phyloP scores from a whole-genome alignment of 805 yeast genomes.

The Saturnispora galanensis region DNA sequence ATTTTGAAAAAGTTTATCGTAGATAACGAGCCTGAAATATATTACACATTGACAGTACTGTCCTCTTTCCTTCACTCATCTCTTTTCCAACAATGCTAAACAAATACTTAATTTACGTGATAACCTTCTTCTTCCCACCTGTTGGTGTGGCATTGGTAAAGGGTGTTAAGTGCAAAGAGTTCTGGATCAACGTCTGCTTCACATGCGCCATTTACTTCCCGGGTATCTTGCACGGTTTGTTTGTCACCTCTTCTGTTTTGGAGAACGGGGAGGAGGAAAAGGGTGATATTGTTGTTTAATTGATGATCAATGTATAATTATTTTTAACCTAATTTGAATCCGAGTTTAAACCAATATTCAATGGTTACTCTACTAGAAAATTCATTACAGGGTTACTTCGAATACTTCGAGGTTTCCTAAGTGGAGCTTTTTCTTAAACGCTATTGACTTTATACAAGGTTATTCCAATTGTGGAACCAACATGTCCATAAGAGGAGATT shows the following conservation, averaged over 20 bases:
- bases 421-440: too few species aligned
- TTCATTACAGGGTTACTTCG: too few species aligned
- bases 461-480: constrained; percentile 56
- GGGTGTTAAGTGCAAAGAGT: constrained; percentile 49
- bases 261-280: constrained; percentile 6
- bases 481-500: constrained; percentile 73
- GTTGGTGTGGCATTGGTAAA: constrained; percentile 60
- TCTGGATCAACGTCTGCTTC: constrained; percentile 53
- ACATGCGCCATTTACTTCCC: constrained; percentile 65
- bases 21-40: not conserved
- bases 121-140: constrained; percentile 56
- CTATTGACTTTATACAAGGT: not conserved
- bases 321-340: not conserved
- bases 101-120: constrained; percentile 11
- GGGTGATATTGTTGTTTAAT: not conserved
- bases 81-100: constrained; percentile 3
- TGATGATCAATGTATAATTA: not conserved
- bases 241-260: constrained; percentile 32
- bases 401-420: too few species aligned
- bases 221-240: constrained; percentile 68
- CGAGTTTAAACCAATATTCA: too few species aligned
- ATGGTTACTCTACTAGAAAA: too few species aligned
- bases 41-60: not conserved
- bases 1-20: too few species aligned
- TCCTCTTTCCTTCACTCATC: not conserved